Base-by-base conservation (phyloP, 192 early-diverging fungal genomes). In the Mortierella hygrophila region DNA sequence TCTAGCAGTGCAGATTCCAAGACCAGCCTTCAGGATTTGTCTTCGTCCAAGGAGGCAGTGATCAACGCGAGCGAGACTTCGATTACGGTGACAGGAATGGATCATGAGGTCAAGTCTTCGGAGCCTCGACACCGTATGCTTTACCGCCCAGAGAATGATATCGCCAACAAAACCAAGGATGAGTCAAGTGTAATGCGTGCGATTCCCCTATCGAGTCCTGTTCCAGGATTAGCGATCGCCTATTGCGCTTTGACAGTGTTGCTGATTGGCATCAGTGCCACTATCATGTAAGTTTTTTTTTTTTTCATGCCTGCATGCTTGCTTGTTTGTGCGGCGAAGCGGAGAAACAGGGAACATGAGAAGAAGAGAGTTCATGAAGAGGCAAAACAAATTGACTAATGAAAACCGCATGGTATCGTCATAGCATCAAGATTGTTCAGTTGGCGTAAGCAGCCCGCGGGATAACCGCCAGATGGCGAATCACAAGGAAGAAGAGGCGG, bases 181-280 rank as follows among this genome's bases (percentile, higher is more conserved):
- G 29, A 35, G 60, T 15, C 60, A 65, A 26, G 60, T 32, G 26
- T 15, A 29, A 65, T 77, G 55, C 15, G 42, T 4, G 81, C 75
- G 18, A 60, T 77, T 37, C 81, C 75, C 6, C 35, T 42, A 21
- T 82, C 75, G 75, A n/a, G 65, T 47, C 81, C 75, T 73, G 75
- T 54, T 42, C 71, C 81, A 2, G 75, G 60, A 73, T 4, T 68
- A 1, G 23, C 26, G 21, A 6, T 55, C 35, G 81, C 81, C 13
- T 77, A 71, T 70, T 15, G 46, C 16, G 52, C 81, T 6, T 77
- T 76, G 71, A 15, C 35, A 1, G 0, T 76, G 8, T 57, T 70
- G 70, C 16, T 72, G 26, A 16, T 74, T 49, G 81, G 57, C 55
- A 82, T 82, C 49, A 16, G 52, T 8, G 71, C 76, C 8, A 82